Conservation (phyloP, 305 asterid species). For the Euphrasia arctica region DNA sequence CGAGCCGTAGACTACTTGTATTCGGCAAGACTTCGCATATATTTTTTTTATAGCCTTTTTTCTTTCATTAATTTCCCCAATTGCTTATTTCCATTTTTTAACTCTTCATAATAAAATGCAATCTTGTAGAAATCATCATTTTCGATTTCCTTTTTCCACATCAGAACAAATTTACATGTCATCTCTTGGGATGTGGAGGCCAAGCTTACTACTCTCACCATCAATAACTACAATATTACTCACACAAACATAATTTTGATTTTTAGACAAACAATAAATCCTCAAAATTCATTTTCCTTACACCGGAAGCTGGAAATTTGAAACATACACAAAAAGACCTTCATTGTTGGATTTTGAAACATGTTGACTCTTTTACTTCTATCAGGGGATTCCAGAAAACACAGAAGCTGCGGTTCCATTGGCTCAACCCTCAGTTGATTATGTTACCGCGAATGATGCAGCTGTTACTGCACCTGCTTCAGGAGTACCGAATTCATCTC, state of each 20-base stretch:
- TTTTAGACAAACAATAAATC: no score
- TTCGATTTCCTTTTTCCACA: no score
- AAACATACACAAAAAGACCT: no score
- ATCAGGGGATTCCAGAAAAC: conserved; percentile 70
- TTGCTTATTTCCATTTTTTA: neutral
- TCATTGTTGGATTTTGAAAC: conserved; percentile 8
- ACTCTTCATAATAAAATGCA: no score
- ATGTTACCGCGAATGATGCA: conserved; percentile 36
- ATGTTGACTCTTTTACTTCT: conserved; percentile 4
- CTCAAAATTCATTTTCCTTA: no score
- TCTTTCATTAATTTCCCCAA: conserved; percentile 6
- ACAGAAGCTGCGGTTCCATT: conserved; percentile 58
- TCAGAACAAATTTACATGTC: no score
- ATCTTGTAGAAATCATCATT: neutral
- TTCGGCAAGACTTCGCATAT: conserved; percentile 41
- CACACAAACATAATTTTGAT: no score
- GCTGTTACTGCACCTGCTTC: conserved; percentile 35
- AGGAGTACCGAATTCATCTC: conserved; percentile 71
- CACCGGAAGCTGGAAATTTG: no score
- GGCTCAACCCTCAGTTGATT: conserved; percentile 36
- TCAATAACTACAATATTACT: no score
- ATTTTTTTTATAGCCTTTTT: conserved; percentile 6
- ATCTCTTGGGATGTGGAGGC: no score
- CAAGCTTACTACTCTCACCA: no score
- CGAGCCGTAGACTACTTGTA: conserved; percentile 80